These are phyloP conservation scores for Alternaria arbusti DNA, from an alignment of 2,329 filamentous ascomycete species.

Conservation along the genomic window DNA sequence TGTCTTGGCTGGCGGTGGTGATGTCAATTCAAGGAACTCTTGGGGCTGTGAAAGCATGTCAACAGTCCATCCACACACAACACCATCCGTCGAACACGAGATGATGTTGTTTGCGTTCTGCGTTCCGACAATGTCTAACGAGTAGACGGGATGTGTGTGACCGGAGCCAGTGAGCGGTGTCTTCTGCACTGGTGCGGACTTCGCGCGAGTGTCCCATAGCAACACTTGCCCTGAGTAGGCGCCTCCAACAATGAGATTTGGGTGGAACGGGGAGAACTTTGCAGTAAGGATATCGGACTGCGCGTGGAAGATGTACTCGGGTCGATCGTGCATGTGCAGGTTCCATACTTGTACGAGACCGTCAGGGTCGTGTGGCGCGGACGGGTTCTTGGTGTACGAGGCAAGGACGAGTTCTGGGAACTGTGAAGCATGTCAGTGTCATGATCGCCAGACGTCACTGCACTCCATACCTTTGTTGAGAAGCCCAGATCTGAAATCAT, in stretches of 20 bases:
- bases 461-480: slow-evolving; percentile 74
- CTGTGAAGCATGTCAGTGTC: slow-evolving; percentile 46
- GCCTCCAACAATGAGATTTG: slow-evolving; percentile 92
- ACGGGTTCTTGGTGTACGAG: slow-evolving; percentile 96
- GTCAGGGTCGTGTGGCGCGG: slow-evolving; percentile 90
- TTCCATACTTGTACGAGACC: slow-evolving; percentile 98
- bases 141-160: slow-evolving; percentile 96
- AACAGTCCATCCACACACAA: slow-evolving; percentile 95
- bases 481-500: slow-evolving; percentile 97
- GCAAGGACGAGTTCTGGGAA: slow-evolving; percentile 92
- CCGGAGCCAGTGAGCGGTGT: slow-evolving; percentile 93
- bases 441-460: neutral
- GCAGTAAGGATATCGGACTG: slow-evolving; percentile 94
- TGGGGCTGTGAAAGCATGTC: slow-evolving; percentile 98
- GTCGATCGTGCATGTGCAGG: slow-evolving; percentile 87
- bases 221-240: slow-evolving; percentile 97
- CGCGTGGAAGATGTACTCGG: slow-evolving; percentile 95
- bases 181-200: slow-evolving; percentile 84
- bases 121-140: slow-evolving; percentile 92
- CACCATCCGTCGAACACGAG: slow-evolving; percentile 93
- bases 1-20: slow-evolving; percentile 78
- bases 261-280: slow-evolving; percentile 98
- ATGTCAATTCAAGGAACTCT: slow-evolving; percentile 86
- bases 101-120: slow-evolving; percentile 99
- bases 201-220: slow-evolving; percentile 93